Base-by-base conservation (phyloP, 2,329 filamentous ascomycete species). In the Dendryphion nanum region DNA sequence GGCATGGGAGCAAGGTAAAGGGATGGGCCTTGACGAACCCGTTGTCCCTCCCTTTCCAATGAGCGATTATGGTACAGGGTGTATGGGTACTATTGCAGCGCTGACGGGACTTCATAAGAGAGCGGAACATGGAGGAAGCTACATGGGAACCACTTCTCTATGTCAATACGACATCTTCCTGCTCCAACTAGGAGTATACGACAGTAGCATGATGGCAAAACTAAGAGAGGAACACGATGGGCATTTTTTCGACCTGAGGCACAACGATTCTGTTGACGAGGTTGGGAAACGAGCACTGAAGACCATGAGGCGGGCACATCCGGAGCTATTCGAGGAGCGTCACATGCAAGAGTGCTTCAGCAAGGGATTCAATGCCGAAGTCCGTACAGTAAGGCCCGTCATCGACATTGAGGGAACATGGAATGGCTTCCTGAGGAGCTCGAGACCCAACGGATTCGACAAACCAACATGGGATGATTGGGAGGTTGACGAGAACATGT, bases 161-260 rank as follows among this genome's bases (percentile, higher is more conserved):
- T 72, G 81, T 52, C 82, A 86, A 50, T 86, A 86, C 55, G 81
- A 87, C 45, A 71, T 85, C 1, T 73, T 83, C 2, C 72, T 86
- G 16, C 76, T 85, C 51, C 72, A 75, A 14, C 70, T 79, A 0
- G 82, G 82, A 1, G 61, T 77, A 26, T 78, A 85, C 43, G 67
- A 77, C 0, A 65, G 70, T 0, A 59, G 69, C 0, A 70, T 83
- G 2, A 76, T 83, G 61, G 62, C 71, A 8, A 49, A 70, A 35
- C 61, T 85, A 15, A 71, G 75, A 15, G 62, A 63, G 24, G 63
- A 70, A 21, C 72, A 73, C 41, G 73, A 75, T 1, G 57, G 66
- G 0, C 73, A 76, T 1, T 83, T 84, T 51, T 74, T 81, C 18
- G 63, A 68, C 5, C 55, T 85, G 35, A 64, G 78, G 3, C 80